phyloP scores from a whole-genome alignment of 345 rosid genomes.

The Syzygium jambos region DNA sequence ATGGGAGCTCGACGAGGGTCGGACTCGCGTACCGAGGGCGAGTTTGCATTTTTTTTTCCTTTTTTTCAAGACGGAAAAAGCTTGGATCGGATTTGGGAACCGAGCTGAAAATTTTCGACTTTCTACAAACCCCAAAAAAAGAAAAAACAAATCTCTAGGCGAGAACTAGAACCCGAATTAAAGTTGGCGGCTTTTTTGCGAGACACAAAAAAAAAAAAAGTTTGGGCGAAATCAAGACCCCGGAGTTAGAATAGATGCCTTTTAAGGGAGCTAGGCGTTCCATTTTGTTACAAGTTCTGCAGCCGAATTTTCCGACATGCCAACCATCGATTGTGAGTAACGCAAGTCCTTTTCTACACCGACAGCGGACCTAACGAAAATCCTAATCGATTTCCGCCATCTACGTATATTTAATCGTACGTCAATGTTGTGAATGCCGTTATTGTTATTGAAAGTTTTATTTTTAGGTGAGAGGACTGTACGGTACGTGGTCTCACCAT shows the following conservation, averaged over 20 bases:
- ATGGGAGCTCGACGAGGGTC: not conserved
- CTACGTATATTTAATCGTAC: not conserved
- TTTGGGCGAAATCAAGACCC: not conserved
- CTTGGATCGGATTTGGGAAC: rapidly evolving
- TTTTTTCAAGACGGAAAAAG: not conserved
- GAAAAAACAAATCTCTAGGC: no score
- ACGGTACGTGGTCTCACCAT: not conserved
- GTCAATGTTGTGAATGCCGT: not conserved
- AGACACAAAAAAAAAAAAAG: not conserved
- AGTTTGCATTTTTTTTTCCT: rapidly evolving
- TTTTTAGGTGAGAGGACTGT: not conserved
- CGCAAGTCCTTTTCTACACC: not conserved
- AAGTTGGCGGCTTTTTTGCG: rapidly evolving
- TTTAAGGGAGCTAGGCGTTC: not conserved
- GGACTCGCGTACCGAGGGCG: rapidly evolving
- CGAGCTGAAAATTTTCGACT: rapidly evolving
- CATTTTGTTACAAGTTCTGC: not conserved
- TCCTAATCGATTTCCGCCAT: not conserved
- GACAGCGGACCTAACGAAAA: not conserved
- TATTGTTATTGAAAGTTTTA: not conserved
- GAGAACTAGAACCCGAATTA: not conserved
- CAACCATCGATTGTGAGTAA: not conserved
- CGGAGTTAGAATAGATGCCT: not conserved
- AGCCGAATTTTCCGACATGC: not conserved
- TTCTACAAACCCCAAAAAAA: not conserved